Percentiles rank a stretch among this genome's conserved stretches.
phyloP scores from a whole-genome alignment of 176 grass and related monocot species.

The Oryza meridionalis region DNA sequence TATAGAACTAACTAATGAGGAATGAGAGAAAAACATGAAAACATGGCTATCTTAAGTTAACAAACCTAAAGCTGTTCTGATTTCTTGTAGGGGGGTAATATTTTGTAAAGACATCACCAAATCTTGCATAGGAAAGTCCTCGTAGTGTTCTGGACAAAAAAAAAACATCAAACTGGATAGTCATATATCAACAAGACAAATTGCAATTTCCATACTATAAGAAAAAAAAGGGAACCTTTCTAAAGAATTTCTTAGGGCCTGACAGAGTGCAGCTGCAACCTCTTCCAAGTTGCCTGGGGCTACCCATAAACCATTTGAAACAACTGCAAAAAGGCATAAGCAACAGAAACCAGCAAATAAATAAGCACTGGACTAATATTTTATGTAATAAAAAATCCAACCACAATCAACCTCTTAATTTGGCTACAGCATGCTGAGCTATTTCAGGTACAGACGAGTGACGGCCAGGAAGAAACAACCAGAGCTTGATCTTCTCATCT shows the following conservation, averaged over 20 bases:
- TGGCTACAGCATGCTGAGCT: conserved; percentile 69
- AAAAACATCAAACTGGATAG: conserved; percentile 21
- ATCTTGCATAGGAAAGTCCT: conserved; percentile 89
- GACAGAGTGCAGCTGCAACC: conserved; percentile 78
- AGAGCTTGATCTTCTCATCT: conserved; percentile 99
- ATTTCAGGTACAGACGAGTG: conserved; percentile 72
- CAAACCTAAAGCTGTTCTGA: conserved; percentile 78
- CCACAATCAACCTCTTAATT: conserved; percentile 85
- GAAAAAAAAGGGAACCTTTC: conserved; percentile 70
- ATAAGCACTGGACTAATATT: conserved; percentile 37
- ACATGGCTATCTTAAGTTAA: conserved; percentile 35
- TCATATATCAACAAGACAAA: conserved; percentile 15
- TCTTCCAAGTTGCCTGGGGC: conserved; percentile 97
- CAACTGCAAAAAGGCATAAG: conserved; percentile 55
- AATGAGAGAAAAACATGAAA: background rate
- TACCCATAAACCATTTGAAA: conserved; percentile 88
- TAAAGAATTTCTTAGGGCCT: conserved; percentile 91
- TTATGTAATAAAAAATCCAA: conserved; percentile 22
- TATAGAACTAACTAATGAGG: background rate
- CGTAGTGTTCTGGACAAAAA: conserved; percentile 67
- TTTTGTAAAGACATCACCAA: conserved; percentile 96
- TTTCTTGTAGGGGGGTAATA: conserved; percentile 69
- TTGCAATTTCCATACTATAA: conserved; percentile 31
- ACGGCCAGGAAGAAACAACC: conserved; percentile 93
- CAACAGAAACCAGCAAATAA: conserved; percentile 30